phyloP scores from a whole-genome alignment of 306 rosid species.

The Begonia loranthoides region DNA sequence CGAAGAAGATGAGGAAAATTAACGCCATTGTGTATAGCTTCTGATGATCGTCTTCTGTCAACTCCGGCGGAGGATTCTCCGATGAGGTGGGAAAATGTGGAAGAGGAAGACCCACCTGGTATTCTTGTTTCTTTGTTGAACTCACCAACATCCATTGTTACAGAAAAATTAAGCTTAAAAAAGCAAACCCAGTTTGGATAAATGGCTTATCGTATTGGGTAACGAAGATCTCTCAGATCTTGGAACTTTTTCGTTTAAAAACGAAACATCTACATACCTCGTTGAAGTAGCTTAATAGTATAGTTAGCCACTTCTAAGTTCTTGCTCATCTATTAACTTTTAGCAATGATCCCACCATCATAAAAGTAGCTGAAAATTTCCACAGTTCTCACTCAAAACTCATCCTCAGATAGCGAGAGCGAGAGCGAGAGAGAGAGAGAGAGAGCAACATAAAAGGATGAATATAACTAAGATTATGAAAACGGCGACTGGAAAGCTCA shows the following conservation, averaged over 20 bases:
- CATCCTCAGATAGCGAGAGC: neutral
- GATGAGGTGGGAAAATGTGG: slow-evolving; percentile 4
- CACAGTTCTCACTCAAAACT: neutral
- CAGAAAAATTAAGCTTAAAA: neutral
- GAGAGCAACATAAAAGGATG: no score
- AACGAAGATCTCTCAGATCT: no score
- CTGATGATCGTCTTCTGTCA: neutral
- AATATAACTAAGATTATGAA: no score
- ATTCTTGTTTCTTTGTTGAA: slow-evolving; percentile 29
- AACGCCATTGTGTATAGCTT: slow-evolving; percentile 6
- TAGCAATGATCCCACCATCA: no score
- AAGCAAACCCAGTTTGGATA: neutral
- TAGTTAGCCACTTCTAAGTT: no score
- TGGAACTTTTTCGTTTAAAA: no score
- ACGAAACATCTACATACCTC: no score
- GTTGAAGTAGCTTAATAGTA: no score
- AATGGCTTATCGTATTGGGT: no score
- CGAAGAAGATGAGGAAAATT: neutral
- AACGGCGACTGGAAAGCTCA: neutral
- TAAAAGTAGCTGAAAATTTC: neutral
- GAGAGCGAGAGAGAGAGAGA: neutral
- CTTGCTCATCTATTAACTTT: no score
- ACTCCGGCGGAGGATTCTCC: slow-evolving; percentile 6
- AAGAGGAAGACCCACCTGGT: slow-evolving; percentile 13
- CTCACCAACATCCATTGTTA: slow-evolving; percentile 23